Evolutionary conservation across 768 basidiomycete genomes (phyloP).

Genomic region (Lactarius indigo): DNA sequence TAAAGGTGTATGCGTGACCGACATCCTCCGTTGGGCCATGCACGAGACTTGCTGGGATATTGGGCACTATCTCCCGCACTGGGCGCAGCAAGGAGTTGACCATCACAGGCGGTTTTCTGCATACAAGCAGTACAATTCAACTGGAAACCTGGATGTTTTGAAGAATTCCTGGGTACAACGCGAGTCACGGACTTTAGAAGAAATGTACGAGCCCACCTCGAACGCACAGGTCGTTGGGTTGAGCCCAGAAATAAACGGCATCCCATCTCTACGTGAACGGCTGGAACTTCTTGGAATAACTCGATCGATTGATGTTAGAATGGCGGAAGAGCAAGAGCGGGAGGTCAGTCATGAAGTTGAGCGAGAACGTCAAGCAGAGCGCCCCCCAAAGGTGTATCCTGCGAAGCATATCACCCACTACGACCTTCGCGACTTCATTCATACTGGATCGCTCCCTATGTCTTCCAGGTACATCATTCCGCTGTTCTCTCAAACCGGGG

Average conservation of each 20-base stretch:
- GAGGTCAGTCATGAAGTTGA: not conserved
- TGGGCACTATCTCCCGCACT: not conserved
- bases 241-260: not conserved
- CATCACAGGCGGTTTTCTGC: too few relatives aligned
- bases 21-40: too few relatives aligned
- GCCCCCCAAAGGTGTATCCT: not conserved
- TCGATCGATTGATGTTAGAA: not conserved
- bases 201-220: not conserved
- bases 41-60: too few relatives aligned
- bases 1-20: too few relatives aligned
- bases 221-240: not conserved
- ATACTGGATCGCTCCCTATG: not conserved
- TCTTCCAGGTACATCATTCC: not conserved
- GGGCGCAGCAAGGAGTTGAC: not conserved
- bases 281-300: not conserved
- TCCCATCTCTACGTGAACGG: not conserved
- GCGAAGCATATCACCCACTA: not conserved
- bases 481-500: not conserved
- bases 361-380: not conserved
- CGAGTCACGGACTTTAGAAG: conserved; percentile 1
- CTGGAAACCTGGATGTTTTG: too few relatives aligned
- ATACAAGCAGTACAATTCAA: too few relatives aligned
- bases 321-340: conserved; percentile 4
- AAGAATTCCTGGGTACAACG: not conserved
- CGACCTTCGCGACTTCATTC: not conserved